Base-by-base conservation (phyloP, 768 basidiomycete genomes). In the Leccinum ochraceum region DNA sequence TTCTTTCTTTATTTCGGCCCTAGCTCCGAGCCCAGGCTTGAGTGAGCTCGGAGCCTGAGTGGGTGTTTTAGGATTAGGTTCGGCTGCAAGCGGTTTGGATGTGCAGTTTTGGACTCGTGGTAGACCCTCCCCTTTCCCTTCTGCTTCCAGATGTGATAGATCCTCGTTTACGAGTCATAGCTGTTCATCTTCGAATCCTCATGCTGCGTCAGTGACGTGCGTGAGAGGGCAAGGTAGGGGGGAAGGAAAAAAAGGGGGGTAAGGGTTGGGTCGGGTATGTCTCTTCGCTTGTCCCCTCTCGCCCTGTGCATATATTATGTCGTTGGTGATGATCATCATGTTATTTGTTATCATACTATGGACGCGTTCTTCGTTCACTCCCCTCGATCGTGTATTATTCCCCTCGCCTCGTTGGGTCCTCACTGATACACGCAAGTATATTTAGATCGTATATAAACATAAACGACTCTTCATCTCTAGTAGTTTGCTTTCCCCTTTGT, bases 161-260 rank as follows among this genome's bases (percentile, higher is more conserved):
- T 59, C 59, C 32, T 70, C 60, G 53, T 48, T 57, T 58, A 50
- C 53, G 65, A 60, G 68, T 59, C 65, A 63, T 63, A 50, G 28
- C 48, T 57, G 13, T 60, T 63, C 61, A 59, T 66, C 46, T 64
- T 57, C 44, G 17, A 6, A 28, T 44, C 30, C 39, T 55, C 66
- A 61, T 57, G 56, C 20, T 56, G 58, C 54, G 59, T 59, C 50
- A 26, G 50, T 17, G 26, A 51, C 50, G 28, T 51, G 28, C 16
- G 6, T 30, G 54, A 39, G 46, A 42, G 26, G 51, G 51, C 3
- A 24, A 26, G 44, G 44, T 46, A 34, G 39, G 49, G 10, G n/a
- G 14, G 24, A 44, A 4, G 14, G 24, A 50, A 8, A 16, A 16
- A 16, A 26, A n/a, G 9, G 48, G 39, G 37, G 8, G 10, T 44